Conservation (phyloP, 2,329 filamentous ascomycete species). For the Fusarium aywerte region DNA sequence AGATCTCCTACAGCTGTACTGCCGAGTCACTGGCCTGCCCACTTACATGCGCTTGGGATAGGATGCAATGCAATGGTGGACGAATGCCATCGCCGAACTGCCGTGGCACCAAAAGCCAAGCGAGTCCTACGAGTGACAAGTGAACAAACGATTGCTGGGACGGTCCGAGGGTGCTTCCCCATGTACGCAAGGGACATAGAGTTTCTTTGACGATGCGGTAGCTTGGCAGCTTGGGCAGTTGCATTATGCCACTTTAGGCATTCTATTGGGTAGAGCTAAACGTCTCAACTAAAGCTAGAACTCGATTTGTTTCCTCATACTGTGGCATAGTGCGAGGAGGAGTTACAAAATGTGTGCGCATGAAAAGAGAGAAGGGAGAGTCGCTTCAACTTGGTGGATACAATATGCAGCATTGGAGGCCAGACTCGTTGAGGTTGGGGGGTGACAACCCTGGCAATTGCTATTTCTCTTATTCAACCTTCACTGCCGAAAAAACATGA, state of each 20-base stretch:
- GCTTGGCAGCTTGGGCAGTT: conserved; percentile 11
- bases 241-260: conserved; percentile 4
- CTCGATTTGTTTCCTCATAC: conserved; percentile 30
- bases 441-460: conserved; percentile 12
- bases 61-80: conserved; percentile 25
- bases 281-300: conserved; percentile 24
- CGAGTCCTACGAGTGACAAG: conserved; percentile 18
- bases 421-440: conserved; percentile 22
- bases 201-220: conserved; percentile 19
- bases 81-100: conserved; percentile 8
- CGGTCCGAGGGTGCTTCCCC: conserved; percentile 25
- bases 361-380: neutral
- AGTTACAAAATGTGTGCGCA: neutral
- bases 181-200: conserved; percentile 26
- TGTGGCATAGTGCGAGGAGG: conserved; percentile 30
- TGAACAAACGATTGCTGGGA: conserved; percentile 10
- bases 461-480: conserved; percentile 1
- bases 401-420: conserved; percentile 21
- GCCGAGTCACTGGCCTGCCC: conserved; percentile 13
- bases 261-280: conserved; percentile 27
- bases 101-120: conserved; percentile 20
- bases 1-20: conserved; percentile 1
- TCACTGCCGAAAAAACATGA: conserved; percentile 13
- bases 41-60: conserved; percentile 8
- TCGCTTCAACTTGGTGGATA: conserved; percentile 24